A percentile compares a stretch with the other conserved stretches of the same genome.
phyloP scores from a whole-genome alignment of 2,329 filamentous ascomycete species.

The Colletotrichum simmondsii region DNA sequence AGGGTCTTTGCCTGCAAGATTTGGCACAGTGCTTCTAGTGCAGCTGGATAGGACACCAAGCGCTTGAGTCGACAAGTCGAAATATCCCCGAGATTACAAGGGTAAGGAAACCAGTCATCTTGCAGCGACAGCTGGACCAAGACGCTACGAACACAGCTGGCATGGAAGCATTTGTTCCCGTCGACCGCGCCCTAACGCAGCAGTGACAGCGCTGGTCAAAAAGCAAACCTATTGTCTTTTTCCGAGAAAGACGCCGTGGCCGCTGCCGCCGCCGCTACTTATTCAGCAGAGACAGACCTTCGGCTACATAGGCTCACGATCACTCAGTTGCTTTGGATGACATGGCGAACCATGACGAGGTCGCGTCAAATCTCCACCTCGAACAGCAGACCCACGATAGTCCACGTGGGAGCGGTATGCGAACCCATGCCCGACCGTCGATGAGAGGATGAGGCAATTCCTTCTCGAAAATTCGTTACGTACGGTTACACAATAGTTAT shows the following conservation, averaged over 20 bases:
- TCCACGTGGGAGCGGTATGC: slow-evolving; percentile 34
- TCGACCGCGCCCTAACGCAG: slow-evolving; percentile 10
- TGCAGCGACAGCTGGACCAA: neutral
- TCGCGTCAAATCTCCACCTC: slow-evolving; percentile 27
- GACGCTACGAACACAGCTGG: slow-evolving; percentile 7
- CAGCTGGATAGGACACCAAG: slow-evolving; percentile 1
- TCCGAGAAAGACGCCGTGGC: slow-evolving; percentile 26
- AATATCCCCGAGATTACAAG: slow-evolving; percentile 34
- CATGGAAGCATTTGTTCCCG: slow-evolving; percentile 8
- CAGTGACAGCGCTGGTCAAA: slow-evolving; percentile 25
- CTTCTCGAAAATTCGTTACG: slow-evolving; percentile 31
- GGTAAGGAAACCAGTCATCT: neutral
- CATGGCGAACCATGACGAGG: slow-evolving; percentile 20
- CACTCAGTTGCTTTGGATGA: neutral
- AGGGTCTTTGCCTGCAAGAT: slow-evolving; percentile 32
- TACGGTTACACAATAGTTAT: neutral
- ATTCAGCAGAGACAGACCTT: neutral
- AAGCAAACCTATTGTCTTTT: neutral
- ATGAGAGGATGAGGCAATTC: slow-evolving; percentile 21
- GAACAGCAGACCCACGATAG: slow-evolving; percentile 26
- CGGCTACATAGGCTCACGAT: neutral
- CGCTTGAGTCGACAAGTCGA: slow-evolving; percentile 32
- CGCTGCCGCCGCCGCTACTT: neutral
- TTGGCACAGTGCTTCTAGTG: slow-evolving; percentile 6
- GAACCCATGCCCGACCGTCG: slow-evolving; percentile 24